A percentile compares a stretch with the other conserved stretches of the same genome.
Evolutionary conservation across 129 eudicot species (phyloP).

Genomic region (Helichrysum umbraculigerum): DNA sequence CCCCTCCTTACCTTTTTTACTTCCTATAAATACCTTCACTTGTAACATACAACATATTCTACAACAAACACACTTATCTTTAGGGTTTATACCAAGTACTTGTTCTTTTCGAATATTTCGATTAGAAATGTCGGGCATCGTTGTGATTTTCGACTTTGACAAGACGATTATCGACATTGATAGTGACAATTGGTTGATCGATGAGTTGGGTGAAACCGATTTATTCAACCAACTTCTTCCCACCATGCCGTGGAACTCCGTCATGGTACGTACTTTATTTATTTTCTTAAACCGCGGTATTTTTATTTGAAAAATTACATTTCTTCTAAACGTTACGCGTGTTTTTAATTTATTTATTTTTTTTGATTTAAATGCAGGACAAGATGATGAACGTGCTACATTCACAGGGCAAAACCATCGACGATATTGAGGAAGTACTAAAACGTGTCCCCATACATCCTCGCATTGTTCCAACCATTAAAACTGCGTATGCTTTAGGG

Average conservation of each 20-base stretch:
- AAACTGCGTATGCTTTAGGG: conserved; percentile 73
- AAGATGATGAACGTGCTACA: conserved; percentile 73
- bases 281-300: too few relatives aligned
- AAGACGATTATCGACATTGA: conserved; percentile 81
- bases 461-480: conserved; percentile 64
- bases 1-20: neutral
- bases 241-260: conserved; percentile 87
- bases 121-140: conserved; percentile 46
- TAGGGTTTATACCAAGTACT: neutral
- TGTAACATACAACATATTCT: neutral
- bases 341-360: too few relatives aligned
- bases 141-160: conserved; percentile 86
- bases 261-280: conserved; percentile 64
- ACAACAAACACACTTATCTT: conserved; percentile 10
- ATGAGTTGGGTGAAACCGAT: conserved; percentile 49
- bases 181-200: conserved; percentile 85
- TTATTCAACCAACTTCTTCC: conserved; percentile 56
- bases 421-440: conserved; percentile 61
- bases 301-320: too few relatives aligned
- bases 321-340: neutral
- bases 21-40: conserved; percentile 38
- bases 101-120: conserved; percentile 2
- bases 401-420: conserved; percentile 55
- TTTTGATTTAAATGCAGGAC: conserved; percentile 41
- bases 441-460: conserved; percentile 77